Base-by-base conservation (phyloP, 2,329 filamentous ascomycete genomes). In the Trichoderma cornu-damae region DNA sequence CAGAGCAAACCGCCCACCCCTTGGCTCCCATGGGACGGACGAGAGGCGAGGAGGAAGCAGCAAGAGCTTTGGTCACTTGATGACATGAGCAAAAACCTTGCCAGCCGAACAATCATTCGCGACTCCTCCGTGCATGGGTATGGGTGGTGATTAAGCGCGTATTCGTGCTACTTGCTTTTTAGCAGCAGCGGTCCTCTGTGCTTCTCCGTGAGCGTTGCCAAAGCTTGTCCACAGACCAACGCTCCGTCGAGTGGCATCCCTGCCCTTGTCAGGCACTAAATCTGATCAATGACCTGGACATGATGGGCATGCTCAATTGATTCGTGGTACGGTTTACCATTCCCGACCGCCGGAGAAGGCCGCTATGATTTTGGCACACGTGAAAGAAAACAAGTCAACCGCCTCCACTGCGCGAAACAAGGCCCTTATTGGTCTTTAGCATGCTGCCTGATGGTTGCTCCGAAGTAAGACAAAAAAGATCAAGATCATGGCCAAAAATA, bases 381-480 rank as follows among this genome's bases (percentile, higher is more conserved):
- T 51, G 47, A 54, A 43, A 16, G 26, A 20, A 26, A 46, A 42
- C 42, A 52, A n/a, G 7, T 35, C 35, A 58, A 43, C 49, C 49
- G 43, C 35, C 43, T 57, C 46, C 18, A 48, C 46, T 18, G 37
- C 32, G 46, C 12, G 35, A 43, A 50, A 28, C n/a, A 28, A 57
- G 30, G 46, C 26, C 46, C 40, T 56, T 14, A 49, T 55, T 55
- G 42, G 42, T 43, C 30, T 48, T 42, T 58, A 35, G 44, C 22
- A 32, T 48, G 28, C 26, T 46, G 38, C 49, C 30, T 49, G 53
- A 43, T 40, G 51, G 54, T 35, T 37, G 34, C 57, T 24, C 43
- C 59, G 43, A 44, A 58, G 56, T 62, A 60, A 65, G 62, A 65
- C 61, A 62, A 35, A 26, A 8, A 54, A 8, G 38, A 47, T 55